Percentiles rank a stretch among this genome's conserved stretches.
These are phyloP conservation scores for Tylopilus rubrobrunneus DNA, from an alignment of 768 basidiomycete species.

Conservation along the genomic window DNA sequence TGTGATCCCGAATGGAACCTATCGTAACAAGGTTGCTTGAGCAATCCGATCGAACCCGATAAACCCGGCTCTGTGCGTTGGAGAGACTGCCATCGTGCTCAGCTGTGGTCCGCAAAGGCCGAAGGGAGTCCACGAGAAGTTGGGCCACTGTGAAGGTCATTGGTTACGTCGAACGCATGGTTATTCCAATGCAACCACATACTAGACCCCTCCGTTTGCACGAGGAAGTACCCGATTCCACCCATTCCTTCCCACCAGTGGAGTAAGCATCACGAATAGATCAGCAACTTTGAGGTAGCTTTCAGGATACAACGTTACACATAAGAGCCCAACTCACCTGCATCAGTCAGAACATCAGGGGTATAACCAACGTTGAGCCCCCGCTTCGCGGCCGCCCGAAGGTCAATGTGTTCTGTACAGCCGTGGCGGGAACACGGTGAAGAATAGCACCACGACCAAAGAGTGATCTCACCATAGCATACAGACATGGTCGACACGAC, in stretches of 20 bases:
- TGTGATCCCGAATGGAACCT: constrained; percentile 79
- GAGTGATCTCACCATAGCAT: constrained; percentile 61
- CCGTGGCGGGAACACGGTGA: neutral
- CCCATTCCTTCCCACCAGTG: constrained; percentile 89
- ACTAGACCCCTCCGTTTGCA: constrained; percentile 60
- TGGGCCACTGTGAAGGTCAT: constrained; percentile 62
- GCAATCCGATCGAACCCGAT: constrained; percentile 91
- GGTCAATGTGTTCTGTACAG: constrained; percentile 72
- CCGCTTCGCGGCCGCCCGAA: constrained; percentile 53
- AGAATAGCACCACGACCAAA: neutral
- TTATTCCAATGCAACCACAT: constrained; percentile 15
- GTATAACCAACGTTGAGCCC: constrained; percentile 83
- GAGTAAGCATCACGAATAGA: constrained; percentile 79
- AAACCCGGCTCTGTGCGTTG: constrained; percentile 75
- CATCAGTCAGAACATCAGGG: constrained; percentile 89
- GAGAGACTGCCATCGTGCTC: constrained; percentile 46
- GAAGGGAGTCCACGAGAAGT: constrained; percentile 77
- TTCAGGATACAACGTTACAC: neutral
- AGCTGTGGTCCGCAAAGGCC: constrained; percentile 80
- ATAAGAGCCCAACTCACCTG: constrained; percentile 45
- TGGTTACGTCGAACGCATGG: neutral
- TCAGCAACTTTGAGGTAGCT: constrained; percentile 70
- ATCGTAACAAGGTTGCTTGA: constrained; percentile 73
- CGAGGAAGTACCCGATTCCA: constrained; percentile 57
- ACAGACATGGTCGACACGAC: constrained; percentile 95